Evolutionary conservation across 768 basidiomycete species (phyloP), one percentile per base, ranked within the genome.

Genomic region (Candolleomyces eurysporus): DNA sequence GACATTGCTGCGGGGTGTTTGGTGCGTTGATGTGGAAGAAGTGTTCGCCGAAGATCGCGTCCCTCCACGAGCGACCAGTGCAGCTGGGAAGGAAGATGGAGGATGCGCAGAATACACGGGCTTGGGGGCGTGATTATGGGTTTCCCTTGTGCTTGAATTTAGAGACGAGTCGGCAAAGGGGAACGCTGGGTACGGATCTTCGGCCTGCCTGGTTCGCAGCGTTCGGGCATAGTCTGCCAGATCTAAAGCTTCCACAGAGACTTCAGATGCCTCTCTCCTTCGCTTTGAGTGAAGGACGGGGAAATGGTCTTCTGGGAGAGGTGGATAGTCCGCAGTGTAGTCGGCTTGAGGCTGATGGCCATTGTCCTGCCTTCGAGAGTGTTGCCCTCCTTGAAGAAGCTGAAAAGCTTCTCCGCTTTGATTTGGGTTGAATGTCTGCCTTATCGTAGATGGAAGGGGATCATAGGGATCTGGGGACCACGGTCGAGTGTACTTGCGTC

Each of bases 161-260:
- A 49, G 31, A 3, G 61, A 63, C 52, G 56, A n/a, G 4, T 39
- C 59, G 5, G 46, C 50, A 40, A 45, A 40, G 14, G 54, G 70
- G 55, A 73, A 72, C 11, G 72, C 61, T 13, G 74, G 76, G 61
- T 75, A 76, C 31, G 70, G 72, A 65, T 75, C 73, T 52, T 72
- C 65, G 50, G 68, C 64, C 67, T 73, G 72, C 61, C 78, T 71
- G 39, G 73, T 57, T 45, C 76, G 73, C 22, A 88, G 76, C 19
- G 83, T 84, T 62, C 70, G 74, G 7, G 87, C 78, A 72, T 89
- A 91, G 70, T 89, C 89, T 36, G 88, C 88, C 22, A 91, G 78
- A 72, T 91, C 89, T 58, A 89, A 79, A 3, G 88, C 87, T 68
- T 90, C 88, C 1, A 89, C 80, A 58, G 87, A 88, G 30, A 79